Conservation (phyloP, 2,329 filamentous ascomycete genomes). For the Alternaria infectoria region DNA sequence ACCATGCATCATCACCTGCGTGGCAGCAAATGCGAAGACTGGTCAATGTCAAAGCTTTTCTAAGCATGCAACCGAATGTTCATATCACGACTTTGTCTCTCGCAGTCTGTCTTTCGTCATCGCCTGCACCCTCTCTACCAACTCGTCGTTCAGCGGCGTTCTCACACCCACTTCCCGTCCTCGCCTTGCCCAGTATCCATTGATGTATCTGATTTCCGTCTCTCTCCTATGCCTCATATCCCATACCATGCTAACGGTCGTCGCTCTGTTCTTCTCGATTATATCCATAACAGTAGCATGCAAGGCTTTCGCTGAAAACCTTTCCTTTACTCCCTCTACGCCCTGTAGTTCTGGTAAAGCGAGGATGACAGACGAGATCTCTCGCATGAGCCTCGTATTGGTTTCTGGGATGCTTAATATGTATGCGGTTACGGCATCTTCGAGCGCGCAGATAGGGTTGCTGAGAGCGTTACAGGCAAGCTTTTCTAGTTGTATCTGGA, state of each 20-base stretch:
- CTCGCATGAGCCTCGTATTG: background rate
- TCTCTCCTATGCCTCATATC: constrained; percentile 3
- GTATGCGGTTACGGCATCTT: constrained; percentile 1
- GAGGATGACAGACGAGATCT: constrained; percentile 8
- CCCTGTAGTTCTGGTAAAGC: constrained; percentile 7
- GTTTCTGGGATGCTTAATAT: constrained; percentile 10
- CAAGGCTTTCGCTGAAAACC: constrained; percentile 1
- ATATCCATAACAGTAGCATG: constrained; percentile 2
- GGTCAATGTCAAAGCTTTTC: background rate
- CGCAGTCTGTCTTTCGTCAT: background rate
- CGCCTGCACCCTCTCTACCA: constrained; percentile 2
- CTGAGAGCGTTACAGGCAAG: constrained; percentile 5
- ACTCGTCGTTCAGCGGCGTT: constrained; percentile 11
- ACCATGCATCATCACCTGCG: background rate
- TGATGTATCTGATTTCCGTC: constrained; percentile 7
- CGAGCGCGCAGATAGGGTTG: constrained; percentile 11
- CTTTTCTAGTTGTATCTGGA: constrained; percentile 1
- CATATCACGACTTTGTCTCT: background rate
- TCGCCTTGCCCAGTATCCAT: constrained; percentile 7
- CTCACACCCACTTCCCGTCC: constrained; percentile 3
- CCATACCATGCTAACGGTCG: constrained; percentile 6
- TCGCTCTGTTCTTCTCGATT: background rate
- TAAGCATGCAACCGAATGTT: background rate
- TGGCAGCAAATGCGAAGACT: background rate
- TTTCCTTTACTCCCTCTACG: background rate